These are phyloP conservation scores for Barbatosphaeria neglecta DNA, from an alignment of 495 filamentous ascomycete species.

Conservation along the genomic window DNA sequence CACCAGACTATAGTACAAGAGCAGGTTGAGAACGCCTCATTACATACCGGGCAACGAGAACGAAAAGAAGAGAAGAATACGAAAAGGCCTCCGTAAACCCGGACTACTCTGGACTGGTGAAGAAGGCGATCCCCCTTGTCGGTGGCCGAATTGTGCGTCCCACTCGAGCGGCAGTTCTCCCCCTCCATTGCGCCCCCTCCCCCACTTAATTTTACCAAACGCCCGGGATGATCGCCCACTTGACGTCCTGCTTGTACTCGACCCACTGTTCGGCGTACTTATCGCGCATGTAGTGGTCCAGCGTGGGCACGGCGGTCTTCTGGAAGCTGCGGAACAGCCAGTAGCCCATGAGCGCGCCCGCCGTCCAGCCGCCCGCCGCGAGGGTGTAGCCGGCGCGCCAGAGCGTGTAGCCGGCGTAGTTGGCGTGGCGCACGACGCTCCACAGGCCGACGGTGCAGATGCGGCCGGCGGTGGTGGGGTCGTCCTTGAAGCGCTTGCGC, in stretches of 20 bases:
- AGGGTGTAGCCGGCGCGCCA: constrained; percentile 44
- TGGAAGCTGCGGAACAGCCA: constrained; percentile 37
- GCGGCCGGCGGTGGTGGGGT: constrained; percentile 41
- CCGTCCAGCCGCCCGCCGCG: constrained; percentile 33
- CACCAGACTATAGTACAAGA: too few species aligned
- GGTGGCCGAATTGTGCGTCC: too few species aligned
- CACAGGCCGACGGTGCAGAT: constrained; percentile 41
- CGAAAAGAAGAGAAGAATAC: too few species aligned
- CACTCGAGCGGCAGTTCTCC: too few species aligned
- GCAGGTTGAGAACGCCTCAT: too few species aligned
- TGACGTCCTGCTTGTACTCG: constrained; percentile 30
- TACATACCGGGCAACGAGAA: too few species aligned
- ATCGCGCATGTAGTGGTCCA: constrained; percentile 40
- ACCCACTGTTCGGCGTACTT: constrained; percentile 34
- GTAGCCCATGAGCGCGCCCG: constrained; percentile 19
- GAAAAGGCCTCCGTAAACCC: too few species aligned
- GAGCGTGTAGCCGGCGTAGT: constrained; percentile 45
- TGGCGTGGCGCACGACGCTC: constrained; percentile 43
- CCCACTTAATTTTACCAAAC: too few species aligned
- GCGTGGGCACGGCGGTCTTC: constrained; percentile 26
- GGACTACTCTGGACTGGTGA: too few species aligned
- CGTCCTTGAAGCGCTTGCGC: constrained; percentile 40
- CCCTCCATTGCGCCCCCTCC: too few species aligned
- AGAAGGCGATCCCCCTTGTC: too few species aligned
- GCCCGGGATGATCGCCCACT: constrained; percentile 32